These are phyloP conservation scores for Pythium periplocum DNA, from an alignment of 352 stramenopile species.

Conservation along the genomic window DNA sequence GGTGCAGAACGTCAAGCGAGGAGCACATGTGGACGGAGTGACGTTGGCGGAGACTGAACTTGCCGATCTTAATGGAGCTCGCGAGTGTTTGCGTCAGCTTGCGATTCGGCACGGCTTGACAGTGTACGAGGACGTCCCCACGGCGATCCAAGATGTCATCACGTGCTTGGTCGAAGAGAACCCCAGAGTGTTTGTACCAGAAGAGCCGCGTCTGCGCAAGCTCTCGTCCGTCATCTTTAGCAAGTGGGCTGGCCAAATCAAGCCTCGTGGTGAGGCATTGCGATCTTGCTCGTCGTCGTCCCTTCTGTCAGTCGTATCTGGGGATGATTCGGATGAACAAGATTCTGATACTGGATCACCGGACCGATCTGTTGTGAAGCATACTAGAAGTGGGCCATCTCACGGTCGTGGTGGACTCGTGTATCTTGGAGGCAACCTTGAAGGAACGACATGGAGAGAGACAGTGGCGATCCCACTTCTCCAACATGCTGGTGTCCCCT, in stretches of 20 bases:
- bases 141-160: slow-evolving; percentile 44
- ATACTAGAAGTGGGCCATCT: slow-evolving; percentile 38
- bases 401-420: slow-evolving; percentile 48
- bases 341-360: slow-evolving; percentile 3
- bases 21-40: slow-evolving; percentile 43
- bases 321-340: slow-evolving; percentile 13
- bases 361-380: slow-evolving; percentile 31
- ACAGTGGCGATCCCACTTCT: slow-evolving; percentile 66
- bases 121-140: slow-evolving; percentile 44
- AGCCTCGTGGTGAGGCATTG: slow-evolving; percentile 39
- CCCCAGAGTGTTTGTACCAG: slow-evolving; percentile 29
- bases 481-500: slow-evolving; percentile 60
- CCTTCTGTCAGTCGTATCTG: slow-evolving; percentile 38
- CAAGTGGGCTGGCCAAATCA: slow-evolving; percentile 52
- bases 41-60: slow-evolving; percentile 51
- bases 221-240: slow-evolving; percentile 76
- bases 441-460: slow-evolving; percentile 68
- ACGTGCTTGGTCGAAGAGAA: slow-evolving; percentile 46
- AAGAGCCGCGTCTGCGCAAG: slow-evolving; percentile 57
- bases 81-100: slow-evolving; percentile 70
- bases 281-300: slow-evolving; percentile 59
- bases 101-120: slow-evolving; percentile 38
- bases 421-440: slow-evolving; percentile 74
- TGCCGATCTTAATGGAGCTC: slow-evolving; percentile 76
- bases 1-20: slow-evolving; percentile 66